These are phyloP conservation scores for Rhodotorula taiwanensis DNA, from an alignment of 768 basidiomycete genomes.

Conservation along the genomic window DNA sequence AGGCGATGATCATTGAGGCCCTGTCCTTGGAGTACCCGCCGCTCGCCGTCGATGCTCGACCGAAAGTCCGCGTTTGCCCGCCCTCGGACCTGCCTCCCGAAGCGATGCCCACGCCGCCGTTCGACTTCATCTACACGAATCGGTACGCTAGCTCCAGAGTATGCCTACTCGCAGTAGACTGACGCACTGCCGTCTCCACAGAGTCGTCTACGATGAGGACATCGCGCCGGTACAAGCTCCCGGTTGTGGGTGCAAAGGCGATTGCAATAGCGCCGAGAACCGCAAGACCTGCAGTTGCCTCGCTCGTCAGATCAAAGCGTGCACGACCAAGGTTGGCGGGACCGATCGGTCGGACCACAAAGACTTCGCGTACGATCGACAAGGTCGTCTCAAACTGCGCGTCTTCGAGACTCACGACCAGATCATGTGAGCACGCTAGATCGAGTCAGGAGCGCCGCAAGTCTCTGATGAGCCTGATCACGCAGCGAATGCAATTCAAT, in stretches of 20 bases:
- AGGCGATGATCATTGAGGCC: conserved; percentile 11
- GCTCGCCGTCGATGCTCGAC: neutral
- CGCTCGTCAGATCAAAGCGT: conserved; percentile 6
- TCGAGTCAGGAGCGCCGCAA: no score
- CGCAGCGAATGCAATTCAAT: conserved; percentile 32
- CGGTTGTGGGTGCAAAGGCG: conserved; percentile 24
- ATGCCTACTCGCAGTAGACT: no score
- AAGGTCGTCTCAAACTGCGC: neutral
- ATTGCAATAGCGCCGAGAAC: conserved; percentile 16
- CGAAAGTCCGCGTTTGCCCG: conserved; percentile 15
- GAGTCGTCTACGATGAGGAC: conserved; percentile 18
- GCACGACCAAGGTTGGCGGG: neutral
- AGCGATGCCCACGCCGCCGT: conserved; percentile 7
- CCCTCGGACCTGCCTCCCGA: neutral
- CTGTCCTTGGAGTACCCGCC: conserved; percentile 8
- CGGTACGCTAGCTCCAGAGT: neutral
- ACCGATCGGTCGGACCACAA: neutral
- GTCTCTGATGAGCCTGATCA: neutral
- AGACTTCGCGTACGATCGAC: conserved; percentile 20
- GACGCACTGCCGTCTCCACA: neutral
- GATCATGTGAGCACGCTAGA: conserved; percentile 9
- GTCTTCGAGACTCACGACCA: neutral
- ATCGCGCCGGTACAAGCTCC: conserved; percentile 21
- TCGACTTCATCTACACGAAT: conserved; percentile 32
- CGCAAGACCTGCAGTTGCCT: neutral